phyloP scores from a whole-genome alignment of 1,284 basidiomycete species.

The Ganoderma meredithae region DNA sequence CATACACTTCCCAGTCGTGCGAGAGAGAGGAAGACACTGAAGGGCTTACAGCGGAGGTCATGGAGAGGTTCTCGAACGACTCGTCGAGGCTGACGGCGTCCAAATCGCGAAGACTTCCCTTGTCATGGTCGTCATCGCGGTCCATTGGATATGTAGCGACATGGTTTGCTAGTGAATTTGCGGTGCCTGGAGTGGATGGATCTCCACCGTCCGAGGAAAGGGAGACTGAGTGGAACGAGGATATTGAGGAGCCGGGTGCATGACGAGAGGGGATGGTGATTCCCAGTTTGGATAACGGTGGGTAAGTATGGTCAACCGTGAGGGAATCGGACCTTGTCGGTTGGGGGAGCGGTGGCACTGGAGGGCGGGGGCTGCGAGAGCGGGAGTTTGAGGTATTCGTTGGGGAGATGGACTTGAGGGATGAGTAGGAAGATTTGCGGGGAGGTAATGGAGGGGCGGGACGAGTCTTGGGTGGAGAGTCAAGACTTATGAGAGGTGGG shows the following conservation, averaged over 20 bases:
- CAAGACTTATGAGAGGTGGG: conserved; percentile 63
- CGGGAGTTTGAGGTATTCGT: conserved; percentile 34
- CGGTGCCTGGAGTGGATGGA: conserved; percentile 46
- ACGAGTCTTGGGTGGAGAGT: conserved; percentile 45
- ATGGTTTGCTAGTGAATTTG: conserved; percentile 47
- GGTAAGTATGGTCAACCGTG: conserved; percentile 64
- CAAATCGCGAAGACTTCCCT: conserved; percentile 43
- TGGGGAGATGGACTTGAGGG: conserved; percentile 54
- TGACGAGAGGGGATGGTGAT: conserved; percentile 51
- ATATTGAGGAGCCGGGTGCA: conserved; percentile 71
- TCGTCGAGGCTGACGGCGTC: conserved; percentile 69
- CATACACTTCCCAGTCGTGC: conserved; percentile 42
- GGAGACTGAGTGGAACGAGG: conserved; percentile 83
- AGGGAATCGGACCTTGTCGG: conserved; percentile 47
- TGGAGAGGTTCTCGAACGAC: conserved; percentile 74
- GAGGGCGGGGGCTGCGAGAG: conserved; percentile 31
- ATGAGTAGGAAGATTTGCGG: conserved; percentile 62
- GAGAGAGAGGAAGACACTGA: conserved; percentile 33
- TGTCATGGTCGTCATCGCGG: conserved; percentile 41
- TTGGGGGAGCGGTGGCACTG: conserved; percentile 11
- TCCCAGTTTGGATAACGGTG: conserved; percentile 50
- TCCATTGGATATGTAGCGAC: conserved; percentile 60
- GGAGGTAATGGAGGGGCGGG: conserved; percentile 67
- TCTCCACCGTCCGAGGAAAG: conserved; percentile 73
- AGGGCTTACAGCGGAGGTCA: conserved; percentile 39